Evolutionary conservation across 2,329 filamentous ascomycete genomes (phyloP), one percentile per base, ranked within the genome.

Genomic region (Xylariaceae sp.): DNA sequence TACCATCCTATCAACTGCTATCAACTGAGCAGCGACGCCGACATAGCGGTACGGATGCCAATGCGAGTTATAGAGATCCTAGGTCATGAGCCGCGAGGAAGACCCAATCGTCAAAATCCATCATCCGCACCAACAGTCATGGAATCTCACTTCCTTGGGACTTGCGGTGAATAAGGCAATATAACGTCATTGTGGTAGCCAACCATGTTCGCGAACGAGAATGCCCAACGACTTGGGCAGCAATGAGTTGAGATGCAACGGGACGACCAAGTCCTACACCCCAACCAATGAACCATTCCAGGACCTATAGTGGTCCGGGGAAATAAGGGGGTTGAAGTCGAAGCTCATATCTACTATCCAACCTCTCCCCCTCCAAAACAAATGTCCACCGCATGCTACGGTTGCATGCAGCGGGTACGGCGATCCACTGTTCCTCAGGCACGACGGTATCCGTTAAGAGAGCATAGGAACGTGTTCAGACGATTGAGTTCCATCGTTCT

Each of bases 141-240:
- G 45, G 50, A 53, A 41, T 47, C 53, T 51, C 50, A 27, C 43
- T 39, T 31, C 9, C 26, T 6, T 39, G 43, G 46, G 41, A 47
- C 29, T 39, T 35, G 31, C n/a, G 39, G 34, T 54, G 27, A 46
- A 44, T 49, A 44, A 43, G 42, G 51, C 40, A 37, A 42, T 44
- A 34, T 30, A 41, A 35, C 8, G 41, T 48, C 34, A 46, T 49
- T 31, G 31, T 11, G 8, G 41, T 27, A 47, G 35, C 30, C 32
- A 19, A 30, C 34, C 32, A 34, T 52, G 48, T 54, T 41, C 27
- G 50, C 54, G 35, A 49, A 54, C 7, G 41, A 52, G 45, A 46
- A 51, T 48, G 53, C 54, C 56, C 49, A 19, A 50, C 48, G 47
- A 40, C 49, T 48, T 50, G 57, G 54, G 57, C 57, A 54, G 50